Evolutionary conservation across 192 early-diverging fungal genomes (phyloP).

Genomic region (Coemansia sp.): DNA sequence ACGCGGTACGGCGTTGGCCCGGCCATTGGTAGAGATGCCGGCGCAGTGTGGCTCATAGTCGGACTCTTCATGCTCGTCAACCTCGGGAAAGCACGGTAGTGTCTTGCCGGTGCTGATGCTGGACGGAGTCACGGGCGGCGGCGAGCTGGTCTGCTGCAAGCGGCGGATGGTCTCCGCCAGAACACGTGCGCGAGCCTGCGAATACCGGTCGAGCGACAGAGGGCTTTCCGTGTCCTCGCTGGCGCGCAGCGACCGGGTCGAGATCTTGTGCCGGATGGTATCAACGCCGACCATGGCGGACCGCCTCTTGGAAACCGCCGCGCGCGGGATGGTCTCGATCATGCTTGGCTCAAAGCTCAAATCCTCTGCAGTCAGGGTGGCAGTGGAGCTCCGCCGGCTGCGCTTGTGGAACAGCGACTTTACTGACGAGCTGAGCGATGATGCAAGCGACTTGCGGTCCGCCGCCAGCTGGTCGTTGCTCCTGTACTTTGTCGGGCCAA

Average conservation of each 20-base stretch:
- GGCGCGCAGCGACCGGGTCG: neutral
- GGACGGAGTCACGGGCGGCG: slow-evolving; percentile 28
- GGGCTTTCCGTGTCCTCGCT: neutral
- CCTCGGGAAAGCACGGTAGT: slow-evolving; percentile 35
- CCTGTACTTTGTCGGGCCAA: slow-evolving; percentile 14
- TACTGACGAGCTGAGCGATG: slow-evolving; percentile 22
- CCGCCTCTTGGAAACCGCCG: neutral
- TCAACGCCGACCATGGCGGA: neutral
- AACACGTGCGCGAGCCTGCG: slow-evolving; percentile 22
- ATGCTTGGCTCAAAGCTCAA: too few species aligned
- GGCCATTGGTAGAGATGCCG: too few species aligned
- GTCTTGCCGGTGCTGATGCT: slow-evolving; percentile 36
- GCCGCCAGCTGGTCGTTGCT: slow-evolving; percentile 4
- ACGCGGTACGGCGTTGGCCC: too few species aligned
- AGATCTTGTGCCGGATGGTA: slow-evolving; percentile 4
- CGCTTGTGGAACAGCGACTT: slow-evolving; percentile 33
- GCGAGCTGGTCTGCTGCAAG: slow-evolving; percentile 15
- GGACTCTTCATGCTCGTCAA: slow-evolving; percentile 19
- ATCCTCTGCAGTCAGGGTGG: neutral
- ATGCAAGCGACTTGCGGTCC: slow-evolving; percentile 18
- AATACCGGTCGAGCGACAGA: slow-evolving; percentile 19
- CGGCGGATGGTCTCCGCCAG: slow-evolving; percentile 33
- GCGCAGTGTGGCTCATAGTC: too few species aligned
- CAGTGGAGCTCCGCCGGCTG: neutral
- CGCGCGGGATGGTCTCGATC: too few species aligned